Evolutionary conservation across 140 eudicot species (phyloP).

Genomic region (Erigeron philadelphicus): DNA sequence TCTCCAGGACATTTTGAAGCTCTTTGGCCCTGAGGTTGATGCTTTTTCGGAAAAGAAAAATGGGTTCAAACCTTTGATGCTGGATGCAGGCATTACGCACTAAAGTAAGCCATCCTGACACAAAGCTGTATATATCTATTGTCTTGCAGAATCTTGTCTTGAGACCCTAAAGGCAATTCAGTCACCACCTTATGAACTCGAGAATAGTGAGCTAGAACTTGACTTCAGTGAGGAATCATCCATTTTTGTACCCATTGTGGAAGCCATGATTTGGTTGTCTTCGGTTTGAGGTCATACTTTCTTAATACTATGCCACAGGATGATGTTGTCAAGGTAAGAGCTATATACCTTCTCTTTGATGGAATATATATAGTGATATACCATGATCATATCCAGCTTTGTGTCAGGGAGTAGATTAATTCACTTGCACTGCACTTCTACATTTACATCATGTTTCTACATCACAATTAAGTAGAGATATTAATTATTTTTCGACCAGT

Average conservation of each 20-base stretch:
- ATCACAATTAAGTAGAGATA: no score
- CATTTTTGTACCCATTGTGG: background rate
- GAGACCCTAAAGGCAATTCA: background rate
- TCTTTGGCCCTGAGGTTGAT: no score
- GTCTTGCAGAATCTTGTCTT: background rate
- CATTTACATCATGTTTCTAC: background rate
- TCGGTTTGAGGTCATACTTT: no score
- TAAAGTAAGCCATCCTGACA: background rate
- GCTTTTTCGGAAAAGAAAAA: no score
- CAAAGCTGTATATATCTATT: background rate
- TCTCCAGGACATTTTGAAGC: no score
- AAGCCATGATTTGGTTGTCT: no score
- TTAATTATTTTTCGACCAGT: no score
- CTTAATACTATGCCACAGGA: no score
- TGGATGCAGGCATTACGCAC: background rate
- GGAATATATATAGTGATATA: background rate
- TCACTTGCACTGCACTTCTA: background rate
- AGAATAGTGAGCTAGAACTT: background rate
- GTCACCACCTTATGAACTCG: background rate
- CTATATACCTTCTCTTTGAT: background rate
- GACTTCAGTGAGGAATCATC: no score
- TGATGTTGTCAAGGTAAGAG: constrained; percentile 3
- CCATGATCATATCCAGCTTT: background rate
- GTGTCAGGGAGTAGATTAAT: no score
- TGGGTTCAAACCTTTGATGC: background rate